Percentiles rank a stretch among this genome's conserved stretches.
These are phyloP conservation scores for Nemania sp. DNA, from an alignment of 2,329 filamentous ascomycete genomes.

Conservation along the genomic window DNA sequence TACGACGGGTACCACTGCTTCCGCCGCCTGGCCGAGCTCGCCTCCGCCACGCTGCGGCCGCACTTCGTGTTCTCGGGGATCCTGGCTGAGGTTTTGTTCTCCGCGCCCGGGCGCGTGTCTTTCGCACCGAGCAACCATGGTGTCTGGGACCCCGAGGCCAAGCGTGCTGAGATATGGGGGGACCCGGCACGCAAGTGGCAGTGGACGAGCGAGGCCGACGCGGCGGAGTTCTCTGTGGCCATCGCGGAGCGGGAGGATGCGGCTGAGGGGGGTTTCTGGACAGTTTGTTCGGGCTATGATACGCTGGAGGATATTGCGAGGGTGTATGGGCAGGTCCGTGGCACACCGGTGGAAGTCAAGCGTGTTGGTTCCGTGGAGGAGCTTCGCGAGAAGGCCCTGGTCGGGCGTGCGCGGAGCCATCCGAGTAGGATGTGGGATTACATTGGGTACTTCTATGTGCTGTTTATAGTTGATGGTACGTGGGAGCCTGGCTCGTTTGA, in stretches of 20 bases:
- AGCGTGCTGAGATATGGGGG: slow-evolving; percentile 38
- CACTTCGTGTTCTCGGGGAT: slow-evolving; percentile 46
- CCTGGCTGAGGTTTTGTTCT: slow-evolving; percentile 47
- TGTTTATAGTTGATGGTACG: slow-evolving; percentile 36
- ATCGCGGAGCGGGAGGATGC: slow-evolving; percentile 36
- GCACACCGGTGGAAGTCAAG: slow-evolving; percentile 30
- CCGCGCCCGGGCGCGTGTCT: slow-evolving; percentile 33
- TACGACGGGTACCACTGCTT: slow-evolving; percentile 54
- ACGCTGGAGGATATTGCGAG: slow-evolving; percentile 35
- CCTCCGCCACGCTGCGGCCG: slow-evolving; percentile 44
- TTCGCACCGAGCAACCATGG: slow-evolving; percentile 37
- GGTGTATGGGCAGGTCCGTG: slow-evolving; percentile 35
- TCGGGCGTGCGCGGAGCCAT: slow-evolving; percentile 25
- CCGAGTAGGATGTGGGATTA: slow-evolving; percentile 39
- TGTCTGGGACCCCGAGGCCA: slow-evolving; percentile 37
- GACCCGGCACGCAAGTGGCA: slow-evolving; percentile 33
- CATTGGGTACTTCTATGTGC: slow-evolving; percentile 41
- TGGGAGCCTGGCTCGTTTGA: slow-evolving; percentile 36
- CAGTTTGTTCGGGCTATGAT: slow-evolving; percentile 39
- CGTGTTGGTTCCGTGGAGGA: slow-evolving; percentile 38
- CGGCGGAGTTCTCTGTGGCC: slow-evolving; percentile 30
- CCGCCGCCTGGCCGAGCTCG: slow-evolving; percentile 47
- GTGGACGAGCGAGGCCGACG: slow-evolving; percentile 42
- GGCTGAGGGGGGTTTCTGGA: slow-evolving; percentile 36
- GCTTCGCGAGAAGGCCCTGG: slow-evolving; percentile 33